Percentiles rank a stretch among this genome's conserved stretches.
These are phyloP conservation scores for Fusarium robinianum DNA, from an alignment of 2,329 filamentous ascomycete genomes.

Conservation along the genomic window DNA sequence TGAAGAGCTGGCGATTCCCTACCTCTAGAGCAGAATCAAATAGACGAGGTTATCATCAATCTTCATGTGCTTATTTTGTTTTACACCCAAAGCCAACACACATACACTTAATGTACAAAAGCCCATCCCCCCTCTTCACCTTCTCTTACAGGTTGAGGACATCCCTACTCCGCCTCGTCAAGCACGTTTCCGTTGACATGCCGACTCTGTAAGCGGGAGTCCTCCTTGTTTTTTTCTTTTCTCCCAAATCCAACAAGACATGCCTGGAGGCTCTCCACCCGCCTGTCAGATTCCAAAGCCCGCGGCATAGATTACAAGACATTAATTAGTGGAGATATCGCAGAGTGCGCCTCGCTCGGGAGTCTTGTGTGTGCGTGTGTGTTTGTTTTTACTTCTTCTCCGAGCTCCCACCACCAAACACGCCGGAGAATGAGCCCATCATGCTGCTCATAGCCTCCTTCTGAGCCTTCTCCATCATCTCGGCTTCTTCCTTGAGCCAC, in stretches of 20 bases:
- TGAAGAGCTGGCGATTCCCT: too few relatives aligned
- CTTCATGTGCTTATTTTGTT: conserved; percentile 24
- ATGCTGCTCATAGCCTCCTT: conserved; percentile 92
- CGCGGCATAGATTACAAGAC: conserved; percentile 35
- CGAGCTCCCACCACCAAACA: conserved; percentile 32
- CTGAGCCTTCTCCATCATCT: conserved; percentile 83
- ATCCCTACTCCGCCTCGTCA: conserved; percentile 6
- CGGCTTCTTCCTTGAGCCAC: conserved; percentile 93
- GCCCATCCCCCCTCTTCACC: conserved; percentile 9
- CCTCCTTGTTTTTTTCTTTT: too few relatives aligned
- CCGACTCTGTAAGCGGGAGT: too few relatives aligned
- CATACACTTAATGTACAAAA: conserved; percentile 31
- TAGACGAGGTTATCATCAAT: too few relatives aligned
- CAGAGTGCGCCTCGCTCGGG: conserved; percentile 17
- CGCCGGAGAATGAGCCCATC: conserved; percentile 70
- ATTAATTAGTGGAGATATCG: conserved; percentile 40
- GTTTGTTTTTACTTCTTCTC: conserved; percentile 33
- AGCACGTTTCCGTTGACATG: too few relatives aligned
- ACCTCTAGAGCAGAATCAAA: too few relatives aligned
- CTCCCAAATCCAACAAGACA: conserved; percentile 10
- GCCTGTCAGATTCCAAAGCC: conserved; percentile 7
- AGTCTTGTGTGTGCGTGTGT: too few relatives aligned
- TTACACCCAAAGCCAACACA: conserved; percentile 21
- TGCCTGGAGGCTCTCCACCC: not conserved
- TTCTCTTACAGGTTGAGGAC: conserved; percentile 23